Evolutionary conservation across 2,329 filamentous ascomycete species (phyloP).

Genomic region (Trichocomaceae sp.): DNA sequence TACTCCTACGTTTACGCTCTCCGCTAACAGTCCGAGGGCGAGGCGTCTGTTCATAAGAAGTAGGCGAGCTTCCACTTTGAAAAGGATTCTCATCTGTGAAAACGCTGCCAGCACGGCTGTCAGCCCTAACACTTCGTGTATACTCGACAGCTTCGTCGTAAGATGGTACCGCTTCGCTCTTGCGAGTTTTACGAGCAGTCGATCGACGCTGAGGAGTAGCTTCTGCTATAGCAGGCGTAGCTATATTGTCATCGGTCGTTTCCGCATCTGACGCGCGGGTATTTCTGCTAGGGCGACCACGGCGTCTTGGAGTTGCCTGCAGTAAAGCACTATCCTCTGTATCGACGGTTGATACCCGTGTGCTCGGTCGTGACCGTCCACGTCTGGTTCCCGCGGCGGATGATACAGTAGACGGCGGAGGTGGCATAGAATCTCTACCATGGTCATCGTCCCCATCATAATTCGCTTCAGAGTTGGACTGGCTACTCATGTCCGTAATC

Average conservation of each 20-base stretch:
- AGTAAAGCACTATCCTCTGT: constrained; percentile 26
- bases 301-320: constrained; percentile 24
- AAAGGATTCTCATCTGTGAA: constrained; percentile 93
- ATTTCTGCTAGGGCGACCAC: constrained; percentile 27
- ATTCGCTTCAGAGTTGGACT: constrained; percentile 56
- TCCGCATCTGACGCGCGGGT: constrained; percentile 27
- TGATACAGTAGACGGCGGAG: constrained; percentile 44
- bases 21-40: constrained; percentile 27
- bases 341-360: constrained; percentile 39
- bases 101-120: constrained; percentile 51
- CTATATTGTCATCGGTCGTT: constrained; percentile 25
- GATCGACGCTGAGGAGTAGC: constrained; percentile 33
- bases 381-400: constrained; percentile 49
- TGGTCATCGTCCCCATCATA: constrained; percentile 59
- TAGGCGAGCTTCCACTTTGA: constrained; percentile 72
- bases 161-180: constrained; percentile 38
- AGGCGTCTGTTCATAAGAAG: constrained; percentile 41
- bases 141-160: constrained; percentile 29
- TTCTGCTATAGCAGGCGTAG: constrained; percentile 32
- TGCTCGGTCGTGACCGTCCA: constrained; percentile 46
- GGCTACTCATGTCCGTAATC: constrained; percentile 64
- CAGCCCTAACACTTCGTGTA: constrained; percentile 37
- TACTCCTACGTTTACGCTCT: constrained; percentile 48
- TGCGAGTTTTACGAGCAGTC: constrained; percentile 47
- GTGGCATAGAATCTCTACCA: constrained; percentile 35